Base-by-base conservation (phyloP, 192 early-diverging fungal genomes). In the Dissophora globulifera region DNA sequence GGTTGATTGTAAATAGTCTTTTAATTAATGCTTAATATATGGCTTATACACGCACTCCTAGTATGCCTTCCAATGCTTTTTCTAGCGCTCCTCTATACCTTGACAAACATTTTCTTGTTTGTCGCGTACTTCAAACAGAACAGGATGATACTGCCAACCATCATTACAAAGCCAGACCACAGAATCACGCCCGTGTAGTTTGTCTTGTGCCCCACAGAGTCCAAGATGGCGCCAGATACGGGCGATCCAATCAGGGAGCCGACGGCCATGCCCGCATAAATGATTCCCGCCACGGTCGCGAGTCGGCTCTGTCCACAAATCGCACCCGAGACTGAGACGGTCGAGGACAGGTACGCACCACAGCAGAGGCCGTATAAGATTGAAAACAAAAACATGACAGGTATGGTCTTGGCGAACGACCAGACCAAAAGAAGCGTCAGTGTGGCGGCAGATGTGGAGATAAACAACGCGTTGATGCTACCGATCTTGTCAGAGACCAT, bases 401-500 rank as follows among this genome's bases (percentile, higher is more conserved):
- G 78, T 17, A 58, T 60, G 0, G 66, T 66, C 25, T 71, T 65
- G n/a, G 85, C 74, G 51, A 82, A 71, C 7, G 80, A 82, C 86
- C 86, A 88, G 19, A 88, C n/a, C 23, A 76, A 30, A 10, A 83
- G 46, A 3, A 78, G 41, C 4, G 74, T 57, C 27, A 82, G 54
- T 31, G 82, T 79, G 7, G 85, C 81, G 11, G 80, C 51, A 41
- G 85, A 79, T 8, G 82, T 83, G 23, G 74, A 79, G 46, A 71
- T 59, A 16, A 76, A 78, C 33, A 83, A 69, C 16, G 84, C 79
- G 31, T 88, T 88, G 62, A 88, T 82, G 33, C 79, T 58, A 6
- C 86, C 86, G 27, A 86, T 81, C 1, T 49, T 49, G 40, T 86
- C 85, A 1, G 88, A 87, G 23, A 88, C 53, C 22, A 85, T 78